Evolutionary conservation across 345 rosid genomes (phyloP), one percentile per base, ranked within the genome.

Genomic region (Arabis hirsuta): DNA sequence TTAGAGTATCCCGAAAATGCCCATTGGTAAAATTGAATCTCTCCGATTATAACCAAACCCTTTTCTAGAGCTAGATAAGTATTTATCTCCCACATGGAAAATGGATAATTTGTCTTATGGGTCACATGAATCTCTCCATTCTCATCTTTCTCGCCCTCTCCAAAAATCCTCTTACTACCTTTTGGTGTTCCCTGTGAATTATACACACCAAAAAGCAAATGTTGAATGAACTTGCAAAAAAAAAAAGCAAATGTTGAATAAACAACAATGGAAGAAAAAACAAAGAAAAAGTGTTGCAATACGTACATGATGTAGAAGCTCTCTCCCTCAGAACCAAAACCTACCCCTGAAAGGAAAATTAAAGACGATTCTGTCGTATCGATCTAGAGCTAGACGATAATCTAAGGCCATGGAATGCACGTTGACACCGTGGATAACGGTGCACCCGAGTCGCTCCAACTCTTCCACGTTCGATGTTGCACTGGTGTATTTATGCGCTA

Each of bases 61-160:
- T 4, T 46, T 46, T 62, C 67, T 26, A n/a, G 14, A 27, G 67
- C 67, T 9, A 62, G 6, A 16, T 16, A 16, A 29, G 55, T n/a
- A 4, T 62, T 46, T 11, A 46, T 62, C 1, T 62, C 67, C 26
- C 0, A 12, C 7, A 0, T 31, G 14, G 27, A 29, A 31, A 62
- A 62, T 2, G 67, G 55, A 12, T 46, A 45, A 4, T 16, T 46
- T 6, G 67, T 42, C 29, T 5, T 46, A 45, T 3, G 24, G 1
- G 67, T 62, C 5, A 62, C 12, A 62, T 62, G 67, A 14, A 62
- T 62, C 20, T 62, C 55, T 9, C 67, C 67, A 31, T 36, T 42
- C 32, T 16, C 12, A 9, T 16, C 27, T 5, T 8, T 3, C 29
- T 22, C 4, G 55, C 68, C 32, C 12, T 46, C 22, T 31, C 44